phyloP scores from a whole-genome alignment of 768 basidiomycete genomes.

The Hygrophoropsis aurantiaca region DNA sequence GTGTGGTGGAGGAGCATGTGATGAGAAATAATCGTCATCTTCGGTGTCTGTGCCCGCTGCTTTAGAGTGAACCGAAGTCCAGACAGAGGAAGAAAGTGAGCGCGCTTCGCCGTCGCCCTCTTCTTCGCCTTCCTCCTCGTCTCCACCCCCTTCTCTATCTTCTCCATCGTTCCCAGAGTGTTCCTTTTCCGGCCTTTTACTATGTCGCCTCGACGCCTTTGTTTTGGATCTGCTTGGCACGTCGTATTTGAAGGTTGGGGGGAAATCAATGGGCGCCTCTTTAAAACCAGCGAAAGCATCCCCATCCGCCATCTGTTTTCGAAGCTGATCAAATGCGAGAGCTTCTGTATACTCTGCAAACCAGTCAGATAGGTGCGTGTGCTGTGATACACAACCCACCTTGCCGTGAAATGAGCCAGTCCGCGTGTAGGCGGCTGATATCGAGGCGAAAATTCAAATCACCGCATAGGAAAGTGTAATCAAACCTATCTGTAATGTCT shows the following conservation, averaged over 20 bases:
- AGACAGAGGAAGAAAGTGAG: constrained; percentile 55
- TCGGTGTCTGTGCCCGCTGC: constrained; percentile 33
- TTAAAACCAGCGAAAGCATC: constrained; percentile 74
- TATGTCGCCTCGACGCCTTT: constrained; percentile 32
- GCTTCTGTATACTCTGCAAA: constrained; percentile 79
- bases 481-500: constrained; percentile 86
- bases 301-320: constrained; percentile 68
- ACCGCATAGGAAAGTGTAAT: constrained; percentile 85
- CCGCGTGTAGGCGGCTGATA: constrained; percentile 87
- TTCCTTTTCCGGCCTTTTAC: constrained; percentile 36
- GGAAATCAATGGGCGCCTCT: constrained; percentile 81
- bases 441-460: constrained; percentile 92
- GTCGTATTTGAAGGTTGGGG: constrained; percentile 94
- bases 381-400: constrained; percentile 39
- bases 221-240: constrained; percentile 58
- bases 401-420: constrained; percentile 86
- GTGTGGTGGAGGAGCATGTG: constrained; percentile 22
- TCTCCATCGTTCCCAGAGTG: constrained; percentile 36
- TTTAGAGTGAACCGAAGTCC: constrained; percentile 46
- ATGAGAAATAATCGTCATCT: constrained; percentile 42
- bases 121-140: constrained; percentile 37
- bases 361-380: neutral
- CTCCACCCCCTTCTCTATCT: constrained; percentile 32
- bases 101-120: constrained; percentile 46
- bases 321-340: constrained; percentile 87